phyloP scores from a whole-genome alignment of 2,329 filamentous ascomycete genomes.

The Sporothrix curviconia region DNA sequence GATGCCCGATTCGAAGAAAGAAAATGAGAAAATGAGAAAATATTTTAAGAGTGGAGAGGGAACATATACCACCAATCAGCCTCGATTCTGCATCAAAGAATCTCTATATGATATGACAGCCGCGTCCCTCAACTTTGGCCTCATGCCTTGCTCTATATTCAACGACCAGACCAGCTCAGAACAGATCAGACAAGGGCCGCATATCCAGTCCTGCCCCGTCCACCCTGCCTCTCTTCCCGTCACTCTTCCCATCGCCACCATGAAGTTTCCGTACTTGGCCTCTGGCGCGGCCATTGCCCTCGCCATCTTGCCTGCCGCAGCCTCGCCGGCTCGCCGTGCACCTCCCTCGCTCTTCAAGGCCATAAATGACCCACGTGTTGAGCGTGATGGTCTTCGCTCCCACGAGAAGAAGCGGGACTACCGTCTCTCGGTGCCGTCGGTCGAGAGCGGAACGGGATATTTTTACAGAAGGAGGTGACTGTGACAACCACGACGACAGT shows the following conservation, averaged over 20 bases:
- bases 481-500: conserved; percentile 11
- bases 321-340: conserved; percentile 5
- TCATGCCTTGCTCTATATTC: no score
- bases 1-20: no score
- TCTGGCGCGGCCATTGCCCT: not conserved
- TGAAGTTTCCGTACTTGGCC: conserved; percentile 4
- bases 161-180: no score
- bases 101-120: no score
- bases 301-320: not conserved
- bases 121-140: no score
- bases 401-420: not conserved
- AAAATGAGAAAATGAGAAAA: no score
- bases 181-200: no score
- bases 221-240: not conserved
- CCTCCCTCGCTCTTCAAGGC: not conserved
- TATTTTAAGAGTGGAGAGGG: no score
- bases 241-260: not conserved
- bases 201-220: not conserved
- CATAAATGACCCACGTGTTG: no score
- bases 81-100: no score
- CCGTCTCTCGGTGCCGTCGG: not conserved
- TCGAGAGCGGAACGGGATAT: not conserved
- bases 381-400: not conserved
- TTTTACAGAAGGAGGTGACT: not conserved
- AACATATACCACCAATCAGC: no score